Percentiles rank a stretch among this genome's conserved stretches.
Evolutionary conservation across 768 basidiomycete species (phyloP).

Genomic region (Phaffia tasmanica): DNA sequence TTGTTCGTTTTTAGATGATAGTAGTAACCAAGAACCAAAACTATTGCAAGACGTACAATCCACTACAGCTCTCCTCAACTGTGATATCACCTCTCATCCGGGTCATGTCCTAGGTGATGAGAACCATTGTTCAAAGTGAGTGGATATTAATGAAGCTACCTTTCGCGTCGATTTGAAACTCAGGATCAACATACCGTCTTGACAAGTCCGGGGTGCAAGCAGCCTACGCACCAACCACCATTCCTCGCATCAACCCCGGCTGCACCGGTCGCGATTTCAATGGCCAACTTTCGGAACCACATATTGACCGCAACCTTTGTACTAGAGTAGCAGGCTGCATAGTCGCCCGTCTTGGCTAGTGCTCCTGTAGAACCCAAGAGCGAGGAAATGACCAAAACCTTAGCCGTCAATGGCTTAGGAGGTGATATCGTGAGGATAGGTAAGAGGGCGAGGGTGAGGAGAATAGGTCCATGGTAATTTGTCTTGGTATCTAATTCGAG

Average conservation of each 20-base stretch:
- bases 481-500: neutral
- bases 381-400: slow-evolving; percentile 1
- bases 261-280: slow-evolving; percentile 1
- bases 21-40: no score
- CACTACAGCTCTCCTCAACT: neutral
- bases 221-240: slow-evolving; percentile 6
- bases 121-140: neutral
- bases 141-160: neutral
- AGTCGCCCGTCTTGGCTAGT: neutral
- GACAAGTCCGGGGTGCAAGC: no score
- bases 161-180: neutral
- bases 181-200: neutral
- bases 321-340: neutral
- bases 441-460: neutral
- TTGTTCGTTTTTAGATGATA: no score
- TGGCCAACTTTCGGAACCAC: slow-evolving; percentile 9
- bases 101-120: neutral
- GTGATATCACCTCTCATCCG: neutral
- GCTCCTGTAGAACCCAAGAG: neutral
- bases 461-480: neutral
- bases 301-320: slow-evolving; percentile 4
- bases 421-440: neutral
- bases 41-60: neutral
- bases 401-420: neutral
- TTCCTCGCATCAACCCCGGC: slow-evolving; percentile 1